phyloP scores from a whole-genome alignment of 2,329 filamentous ascomycete species.

The Ascochyta clinopodiicola region DNA sequence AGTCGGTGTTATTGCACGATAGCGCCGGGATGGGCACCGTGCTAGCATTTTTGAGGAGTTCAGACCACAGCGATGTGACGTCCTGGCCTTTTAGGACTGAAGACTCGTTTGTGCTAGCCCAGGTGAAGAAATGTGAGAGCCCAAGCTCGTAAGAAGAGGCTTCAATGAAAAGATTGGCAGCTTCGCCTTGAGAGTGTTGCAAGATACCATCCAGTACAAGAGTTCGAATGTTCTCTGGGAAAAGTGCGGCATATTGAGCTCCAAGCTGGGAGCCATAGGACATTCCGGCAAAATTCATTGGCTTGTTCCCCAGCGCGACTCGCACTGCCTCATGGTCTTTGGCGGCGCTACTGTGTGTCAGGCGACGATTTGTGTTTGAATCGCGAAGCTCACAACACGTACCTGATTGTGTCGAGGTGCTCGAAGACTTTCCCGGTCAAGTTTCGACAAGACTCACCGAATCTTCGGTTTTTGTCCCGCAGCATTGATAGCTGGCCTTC shows the following conservation, averaged over 20 bases:
- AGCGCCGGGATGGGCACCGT: slow-evolving; percentile 46
- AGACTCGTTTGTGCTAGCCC: slow-evolving; percentile 40
- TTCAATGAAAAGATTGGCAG: slow-evolving; percentile 47
- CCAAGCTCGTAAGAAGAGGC: slow-evolving; percentile 46
- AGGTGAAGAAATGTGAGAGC: slow-evolving; percentile 49
- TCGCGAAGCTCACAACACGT: neutral
- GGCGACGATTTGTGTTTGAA: neutral
- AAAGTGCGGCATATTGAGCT: slow-evolving; percentile 54
- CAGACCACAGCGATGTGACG: slow-evolving; percentile 27
- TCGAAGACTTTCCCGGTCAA: slow-evolving; percentile 51
- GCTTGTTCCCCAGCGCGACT: slow-evolving; percentile 42
- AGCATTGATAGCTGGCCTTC: slow-evolving; percentile 38
- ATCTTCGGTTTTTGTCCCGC: slow-evolving; percentile 21
- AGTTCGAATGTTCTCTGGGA: slow-evolving; percentile 51
- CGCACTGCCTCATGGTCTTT: slow-evolving; percentile 48
- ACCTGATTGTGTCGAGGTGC: slow-evolving; percentile 51
- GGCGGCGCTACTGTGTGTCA: slow-evolving; percentile 3
- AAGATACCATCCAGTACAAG: slow-evolving; percentile 56
- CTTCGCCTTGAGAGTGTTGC: slow-evolving; percentile 50
- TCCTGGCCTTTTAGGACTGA: slow-evolving; percentile 43
- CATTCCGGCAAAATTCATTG: slow-evolving; percentile 50
- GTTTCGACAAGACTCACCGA: slow-evolving; percentile 51
- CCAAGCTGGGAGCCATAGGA: slow-evolving; percentile 57
- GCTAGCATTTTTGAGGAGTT: slow-evolving; percentile 39
- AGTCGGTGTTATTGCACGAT: slow-evolving; percentile 36